phyloP scores from a whole-genome alignment of 2,329 filamentous ascomycete species.

The Calonectria henricotiae region DNA sequence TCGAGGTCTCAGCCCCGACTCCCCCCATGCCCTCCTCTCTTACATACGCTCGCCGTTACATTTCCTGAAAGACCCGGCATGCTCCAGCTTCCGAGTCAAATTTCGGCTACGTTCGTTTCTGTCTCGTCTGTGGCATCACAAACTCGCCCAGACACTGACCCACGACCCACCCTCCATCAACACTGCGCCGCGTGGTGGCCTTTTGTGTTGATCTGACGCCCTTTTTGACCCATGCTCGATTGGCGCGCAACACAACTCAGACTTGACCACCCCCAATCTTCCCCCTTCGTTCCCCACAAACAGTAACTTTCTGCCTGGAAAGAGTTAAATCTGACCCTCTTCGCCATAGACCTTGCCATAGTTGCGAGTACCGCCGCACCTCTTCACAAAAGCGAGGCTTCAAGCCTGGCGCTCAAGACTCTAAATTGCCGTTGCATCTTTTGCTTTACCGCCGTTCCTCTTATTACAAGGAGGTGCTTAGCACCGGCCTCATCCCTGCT shows the following conservation, averaged over 20 bases:
- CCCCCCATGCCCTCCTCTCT: constrained; percentile 13
- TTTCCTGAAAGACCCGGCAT: constrained; percentile 17
- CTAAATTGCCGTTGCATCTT: constrained; percentile 5
- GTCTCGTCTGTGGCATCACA: constrained; percentile 16
- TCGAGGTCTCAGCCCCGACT: constrained; percentile 19
- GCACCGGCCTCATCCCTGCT: background rate
- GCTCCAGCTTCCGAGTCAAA: constrained; percentile 7
- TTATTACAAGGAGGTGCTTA: background rate
- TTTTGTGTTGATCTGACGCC: constrained; percentile 47
- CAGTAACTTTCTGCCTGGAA: constrained; percentile 44
- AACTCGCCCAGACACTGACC: constrained; percentile 19
- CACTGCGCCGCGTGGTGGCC: constrained; percentile 30
- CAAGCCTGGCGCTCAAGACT: constrained; percentile 17
- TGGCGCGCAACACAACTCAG: constrained; percentile 47
- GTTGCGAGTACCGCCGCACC: constrained; percentile 32
- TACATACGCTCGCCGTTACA: constrained; percentile 24
- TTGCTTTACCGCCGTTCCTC: background rate
- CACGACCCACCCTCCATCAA: constrained; percentile 20
- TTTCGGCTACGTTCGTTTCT: constrained; percentile 22
- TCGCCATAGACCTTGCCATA: constrained; percentile 46
- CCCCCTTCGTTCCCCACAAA: constrained; percentile 49
- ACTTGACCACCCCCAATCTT: constrained; percentile 45
- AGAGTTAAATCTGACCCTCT: constrained; percentile 50
- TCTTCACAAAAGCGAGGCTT: constrained; percentile 39
- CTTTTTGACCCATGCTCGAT: constrained; percentile 43